Evolutionary conservation across 139 green algal genomes (phyloP).

Genomic region (Chlorella sorokiniana): DNA sequence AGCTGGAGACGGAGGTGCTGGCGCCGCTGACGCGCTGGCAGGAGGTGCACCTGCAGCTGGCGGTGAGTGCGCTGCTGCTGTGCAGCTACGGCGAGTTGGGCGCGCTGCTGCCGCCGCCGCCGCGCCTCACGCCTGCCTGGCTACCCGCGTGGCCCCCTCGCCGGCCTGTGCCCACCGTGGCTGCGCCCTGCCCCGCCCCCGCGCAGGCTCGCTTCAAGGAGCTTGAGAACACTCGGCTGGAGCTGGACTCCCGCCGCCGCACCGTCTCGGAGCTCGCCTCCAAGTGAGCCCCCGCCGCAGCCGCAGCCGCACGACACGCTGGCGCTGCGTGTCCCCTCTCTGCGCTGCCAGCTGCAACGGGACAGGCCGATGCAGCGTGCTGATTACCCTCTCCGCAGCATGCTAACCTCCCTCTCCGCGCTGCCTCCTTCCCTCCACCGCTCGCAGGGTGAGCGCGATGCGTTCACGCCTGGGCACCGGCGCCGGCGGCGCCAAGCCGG

Average conservation of each 20-base stretch:
- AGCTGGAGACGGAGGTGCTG: constrained; percentile 76
- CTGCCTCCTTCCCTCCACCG: too few relatives aligned
- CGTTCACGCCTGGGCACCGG: constrained; percentile 16
- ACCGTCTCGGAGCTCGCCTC: constrained; percentile 54
- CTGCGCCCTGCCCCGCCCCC: not conserved
- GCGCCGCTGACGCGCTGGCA: constrained; percentile 72
- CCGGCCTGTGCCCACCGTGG: not conserved
- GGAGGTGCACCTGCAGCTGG: constrained; percentile 53
- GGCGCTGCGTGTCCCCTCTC: too few relatives aligned
- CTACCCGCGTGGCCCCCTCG: not conserved
- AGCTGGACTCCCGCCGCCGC: constrained; percentile 77
- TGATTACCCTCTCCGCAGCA: too few relatives aligned
- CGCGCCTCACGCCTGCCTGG: too few relatives aligned
- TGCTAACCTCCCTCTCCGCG: too few relatives aligned
- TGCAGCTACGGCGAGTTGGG: too few relatives aligned
- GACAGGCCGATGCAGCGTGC: not conserved
- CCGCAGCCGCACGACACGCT: too few relatives aligned
- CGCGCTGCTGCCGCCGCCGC: not conserved
- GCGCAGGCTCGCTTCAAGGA: constrained; percentile 55
- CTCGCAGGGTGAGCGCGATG: constrained; percentile 17
- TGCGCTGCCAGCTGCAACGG: not conserved
- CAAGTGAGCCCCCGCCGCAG: not conserved
- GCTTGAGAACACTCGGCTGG: constrained; percentile 74
- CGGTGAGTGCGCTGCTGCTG: constrained; percentile 40
- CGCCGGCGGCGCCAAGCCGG: constrained; percentile 54